Base-by-base conservation (phyloP, 208 protist species). In the Endotrypanum monterogeii region DNA sequence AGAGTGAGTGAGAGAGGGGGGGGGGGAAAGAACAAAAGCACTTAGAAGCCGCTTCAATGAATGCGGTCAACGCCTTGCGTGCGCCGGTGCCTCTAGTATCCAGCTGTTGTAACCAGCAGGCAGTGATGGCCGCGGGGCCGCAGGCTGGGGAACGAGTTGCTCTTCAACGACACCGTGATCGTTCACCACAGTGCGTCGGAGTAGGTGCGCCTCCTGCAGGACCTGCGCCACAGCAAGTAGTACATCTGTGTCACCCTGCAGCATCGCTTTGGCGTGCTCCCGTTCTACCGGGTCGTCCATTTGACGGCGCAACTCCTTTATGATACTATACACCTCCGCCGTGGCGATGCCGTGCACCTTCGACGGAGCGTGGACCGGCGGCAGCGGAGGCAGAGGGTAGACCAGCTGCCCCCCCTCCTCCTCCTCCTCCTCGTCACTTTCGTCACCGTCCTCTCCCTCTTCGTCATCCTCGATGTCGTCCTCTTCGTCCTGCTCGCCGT, bases 291-390 rank as follows among this genome's bases (percentile, higher is more conserved):
- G 78, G 76, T 91, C 86, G 46, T 92, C 90, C 52, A 90, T 78
- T 46, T 89, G 83, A 0, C 85, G 80, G 4, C 86, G 78, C 54
- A 95, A 79, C 72, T 91, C 84, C 54, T 72, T 80, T 44, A 95
- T 88, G 52, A 91, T 89, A 75, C 83, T 86, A 80, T 95, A 95
- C 25, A 93, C 80, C 48, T 92, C 90, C 6, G 74, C 61, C 5
- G 81, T 80, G 55, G 70, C 78, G 63, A 92, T 79, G 67, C 83
- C 90, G 55, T 90, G 73, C 9, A 95, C 78, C 14, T 80, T 82
- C 14, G 75, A 50, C 46, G 90, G 82, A 23, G 79, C 77, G 55
- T 79, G 55, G 46, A 85, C 84, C 5, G 86, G 85, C 8, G 90
- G 86, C 3, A 95, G 83, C 6, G 88, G 86, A 8, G 90, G 88